A percentile compares a stretch with the other conserved stretches of the same genome.
Conservation (phyloP, 176 grass and related monocot species). For the Zoysia pacifica region DNA sequence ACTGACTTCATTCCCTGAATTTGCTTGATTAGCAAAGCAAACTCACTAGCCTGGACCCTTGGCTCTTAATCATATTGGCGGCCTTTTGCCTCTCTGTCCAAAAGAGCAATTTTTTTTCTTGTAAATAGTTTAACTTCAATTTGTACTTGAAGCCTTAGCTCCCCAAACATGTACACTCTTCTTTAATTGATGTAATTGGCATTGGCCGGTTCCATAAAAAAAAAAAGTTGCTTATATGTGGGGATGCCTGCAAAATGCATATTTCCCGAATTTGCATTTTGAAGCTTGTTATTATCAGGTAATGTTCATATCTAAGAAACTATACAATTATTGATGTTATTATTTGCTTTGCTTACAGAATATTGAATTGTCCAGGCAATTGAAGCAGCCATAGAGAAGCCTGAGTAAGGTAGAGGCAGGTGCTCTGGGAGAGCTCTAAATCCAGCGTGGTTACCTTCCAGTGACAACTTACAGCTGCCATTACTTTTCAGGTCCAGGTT, state of each 20-base stretch:
- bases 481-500: constrained; percentile 80
- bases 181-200: too few relatives aligned
- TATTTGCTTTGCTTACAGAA: constrained; percentile 21
- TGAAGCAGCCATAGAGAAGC: constrained; percentile 88
- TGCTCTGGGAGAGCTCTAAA: constrained; percentile 96
- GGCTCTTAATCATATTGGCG: too few relatives aligned
- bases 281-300: constrained; percentile 99
- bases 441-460: constrained; percentile 96
- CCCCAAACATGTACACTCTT: too few relatives aligned
- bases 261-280: constrained; percentile 96
- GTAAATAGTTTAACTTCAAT: too few relatives aligned
- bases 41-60: too few relatives aligned
- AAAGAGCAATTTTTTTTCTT: too few relatives aligned
- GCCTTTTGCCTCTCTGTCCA: too few relatives aligned
- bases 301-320: constrained; percentile 26
- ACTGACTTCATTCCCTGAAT: too few relatives aligned
- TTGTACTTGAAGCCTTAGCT: too few relatives aligned
- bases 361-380: constrained; percentile 65
- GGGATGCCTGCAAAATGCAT: constrained; percentile 80
- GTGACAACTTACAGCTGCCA: constrained; percentile 89
- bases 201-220: too few relatives aligned
- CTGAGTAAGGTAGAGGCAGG: constrained; percentile 89
- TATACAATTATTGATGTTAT: constrained; percentile 14
- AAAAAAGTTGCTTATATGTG: constrained; percentile 37
- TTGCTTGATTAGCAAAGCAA: too few relatives aligned